Evolutionary conservation across 768 basidiomycete species (phyloP), one percentile per base, ranked within the genome.

Genomic region (Boletus tylopilopsis): DNA sequence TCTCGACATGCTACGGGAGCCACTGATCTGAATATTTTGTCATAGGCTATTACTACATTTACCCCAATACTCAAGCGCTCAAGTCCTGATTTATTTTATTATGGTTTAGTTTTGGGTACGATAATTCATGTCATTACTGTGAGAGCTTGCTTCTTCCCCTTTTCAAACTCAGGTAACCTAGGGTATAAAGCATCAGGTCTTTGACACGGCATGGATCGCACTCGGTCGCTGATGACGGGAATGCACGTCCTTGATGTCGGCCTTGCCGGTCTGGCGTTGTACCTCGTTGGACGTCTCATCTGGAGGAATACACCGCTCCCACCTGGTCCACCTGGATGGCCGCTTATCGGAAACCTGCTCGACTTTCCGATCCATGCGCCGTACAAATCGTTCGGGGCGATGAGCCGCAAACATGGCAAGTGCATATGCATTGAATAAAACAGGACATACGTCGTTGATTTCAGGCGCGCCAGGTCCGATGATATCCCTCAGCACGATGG

Each of bases 321-420:
- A 12, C 56, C 49, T 32, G 49, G 58, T 1, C 59, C 58, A 0
- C 19, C 34, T 18, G 55, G 48, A n/a, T 49, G 49, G 37, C 79
- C 73, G 4, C 29, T 82, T 9, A 64, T 82, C 29, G 80, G 81
- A 24, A 81, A 82, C 55, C 56, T 78, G 5, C 60, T 80, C 19
- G 78, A 82, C 54, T 76, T 82, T 73, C 81, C 80, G 24, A 64
- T 64, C 15, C 69, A 72, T 39, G 66, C 71, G 40, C 75, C 77
- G 50, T 82, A 79, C 76, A 48, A 76, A 13, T 77, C 75, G 0
- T 80, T 79, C 50, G 70, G 73, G 12, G 65, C 68, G 32, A 27
- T 55, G 45, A 19, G 15, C 42, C 69, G 77, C 49, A 64, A 64
- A 59, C 82, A 73, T 54, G 81, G 81, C 75, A 57, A 50, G 71